Conservation (phyloP, 1,284 basidiomycete species). For the Pascua sp. region DNA sequence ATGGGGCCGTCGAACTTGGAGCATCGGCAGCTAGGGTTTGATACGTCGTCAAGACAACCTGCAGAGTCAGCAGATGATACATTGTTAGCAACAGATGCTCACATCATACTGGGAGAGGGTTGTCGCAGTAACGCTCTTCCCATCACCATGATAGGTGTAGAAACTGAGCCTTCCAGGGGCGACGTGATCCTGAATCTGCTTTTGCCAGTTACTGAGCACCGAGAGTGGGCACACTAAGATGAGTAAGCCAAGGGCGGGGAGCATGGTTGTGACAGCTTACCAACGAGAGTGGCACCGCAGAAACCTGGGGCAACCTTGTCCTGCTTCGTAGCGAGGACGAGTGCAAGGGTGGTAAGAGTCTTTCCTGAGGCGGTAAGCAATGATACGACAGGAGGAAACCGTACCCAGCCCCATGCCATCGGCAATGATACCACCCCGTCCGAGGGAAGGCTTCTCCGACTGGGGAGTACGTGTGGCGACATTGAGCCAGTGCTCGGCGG, state of each 20-base stretch:
- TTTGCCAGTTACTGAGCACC: constrained; percentile 85
- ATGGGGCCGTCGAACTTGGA: constrained; percentile 5
- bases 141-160: constrained; percentile 64
- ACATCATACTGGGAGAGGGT: constrained; percentile 65
- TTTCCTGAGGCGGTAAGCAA: constrained; percentile 56
- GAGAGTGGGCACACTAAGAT: constrained; percentile 74
- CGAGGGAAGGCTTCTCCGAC: constrained; percentile 61
- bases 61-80: not conserved
- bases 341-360: constrained; percentile 73
- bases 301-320: constrained; percentile 57
- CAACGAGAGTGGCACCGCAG: constrained; percentile 68
- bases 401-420: constrained; percentile 76
- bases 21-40: constrained; percentile 55
- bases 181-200: constrained; percentile 78
- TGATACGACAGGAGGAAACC: constrained; percentile 1
- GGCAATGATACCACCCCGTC: constrained; percentile 76
- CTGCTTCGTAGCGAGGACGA: constrained; percentile 69
- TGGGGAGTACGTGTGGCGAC: constrained; percentile 78
- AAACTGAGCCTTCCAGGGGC: constrained; percentile 56
- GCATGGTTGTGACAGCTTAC: constrained; percentile 49
- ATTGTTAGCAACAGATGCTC: constrained; percentile 1
- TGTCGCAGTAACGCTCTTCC: constrained; percentile 59
- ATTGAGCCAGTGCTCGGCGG: constrained; percentile 47
- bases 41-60: constrained; percentile 82
- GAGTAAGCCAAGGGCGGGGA: not conserved